Percentiles rank a stretch among this genome's conserved stretches.
Evolutionary conservation across 345 rosid species (phyloP).

Genomic region (Lepidium didymum): DNA sequence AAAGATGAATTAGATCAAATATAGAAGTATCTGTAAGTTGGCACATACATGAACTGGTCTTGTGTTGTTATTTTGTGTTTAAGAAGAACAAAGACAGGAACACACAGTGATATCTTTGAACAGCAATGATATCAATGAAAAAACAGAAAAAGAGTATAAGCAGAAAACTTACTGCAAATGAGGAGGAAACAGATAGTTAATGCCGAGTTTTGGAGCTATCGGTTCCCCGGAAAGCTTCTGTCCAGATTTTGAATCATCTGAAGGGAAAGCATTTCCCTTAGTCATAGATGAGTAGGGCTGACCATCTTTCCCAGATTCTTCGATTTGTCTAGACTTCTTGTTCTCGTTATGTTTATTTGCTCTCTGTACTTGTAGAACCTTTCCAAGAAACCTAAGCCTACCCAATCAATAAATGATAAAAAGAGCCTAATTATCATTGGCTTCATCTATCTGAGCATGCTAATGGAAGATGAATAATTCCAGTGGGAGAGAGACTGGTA

Average conservation of each 20-base stretch:
- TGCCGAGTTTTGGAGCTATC: conserved; percentile 83
- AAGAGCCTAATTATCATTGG: conserved; percentile 2
- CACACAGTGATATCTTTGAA: background rate
- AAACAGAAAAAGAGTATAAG: background rate
- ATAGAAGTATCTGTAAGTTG: background rate
- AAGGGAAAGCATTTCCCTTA: conserved; percentile 29
- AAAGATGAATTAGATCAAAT: conserved; percentile 8
- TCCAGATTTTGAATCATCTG: conserved; percentile 32
- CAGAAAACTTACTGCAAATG: conserved; percentile 58
- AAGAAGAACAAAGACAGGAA: background rate
- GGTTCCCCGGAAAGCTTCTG: conserved; percentile 42
- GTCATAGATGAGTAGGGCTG: conserved; percentile 10
- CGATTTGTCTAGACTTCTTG: conserved; percentile 33
- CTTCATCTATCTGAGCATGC: background rate
- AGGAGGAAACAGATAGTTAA: conserved; percentile 92
- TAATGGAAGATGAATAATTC: background rate
- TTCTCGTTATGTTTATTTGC: conserved; percentile 48
- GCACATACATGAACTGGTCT: background rate
- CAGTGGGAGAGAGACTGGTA: conserved; percentile 21
- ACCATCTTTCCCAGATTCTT: conserved; percentile 36
- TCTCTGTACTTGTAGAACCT: conserved; percentile 72
- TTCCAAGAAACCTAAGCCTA: conserved; percentile 92
- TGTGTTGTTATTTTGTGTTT: background rate
- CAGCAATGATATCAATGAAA: background rate
- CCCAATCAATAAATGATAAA: conserved; percentile 17